Evolutionary conservation across 83 land plant species (phyloP).

Genomic region (Picea abies): DNA sequence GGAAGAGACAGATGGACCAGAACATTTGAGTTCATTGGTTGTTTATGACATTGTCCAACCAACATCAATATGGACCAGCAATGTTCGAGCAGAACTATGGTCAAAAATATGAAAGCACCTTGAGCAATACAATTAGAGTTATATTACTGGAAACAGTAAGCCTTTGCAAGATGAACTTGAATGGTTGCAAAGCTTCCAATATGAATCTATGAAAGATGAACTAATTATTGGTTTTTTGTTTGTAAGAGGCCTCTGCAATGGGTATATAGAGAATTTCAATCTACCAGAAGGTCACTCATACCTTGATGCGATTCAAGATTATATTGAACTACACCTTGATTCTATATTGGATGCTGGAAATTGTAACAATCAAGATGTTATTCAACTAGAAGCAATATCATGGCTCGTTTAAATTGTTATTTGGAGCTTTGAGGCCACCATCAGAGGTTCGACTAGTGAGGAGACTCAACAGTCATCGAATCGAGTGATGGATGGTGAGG

Average conservation of each 20-base stretch:
- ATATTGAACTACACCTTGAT: conserved; percentile 19
- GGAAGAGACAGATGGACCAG: conserved; percentile 38
- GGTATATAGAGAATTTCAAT: conserved; percentile 27
- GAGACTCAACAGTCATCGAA: no score
- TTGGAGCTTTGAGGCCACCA: no score
- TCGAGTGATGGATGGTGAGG: no score
- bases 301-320: conserved; percentile 41
- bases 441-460: no score
- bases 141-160: conserved; percentile 18
- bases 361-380: not conserved
- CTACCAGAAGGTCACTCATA: conserved; percentile 35
- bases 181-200: conserved; percentile 42
- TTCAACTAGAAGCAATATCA: no score
- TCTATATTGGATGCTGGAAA: not conserved
- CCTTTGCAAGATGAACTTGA: conserved; percentile 36
- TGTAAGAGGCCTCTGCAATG: conserved; percentile 32
- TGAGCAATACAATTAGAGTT: conserved; percentile 19
- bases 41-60: conserved; percentile 38
- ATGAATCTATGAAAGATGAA: conserved; percentile 37
- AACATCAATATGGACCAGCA: conserved; percentile 35
- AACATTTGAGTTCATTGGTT: conserved; percentile 36
- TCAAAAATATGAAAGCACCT: conserved; percentile 21
- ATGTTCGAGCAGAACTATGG: conserved; percentile 39
- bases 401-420: no score
- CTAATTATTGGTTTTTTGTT: conserved; percentile 39